phyloP scores from a whole-genome alignment of 2,329 filamentous ascomycete genomes.

The Cytospora paraplurivora region DNA sequence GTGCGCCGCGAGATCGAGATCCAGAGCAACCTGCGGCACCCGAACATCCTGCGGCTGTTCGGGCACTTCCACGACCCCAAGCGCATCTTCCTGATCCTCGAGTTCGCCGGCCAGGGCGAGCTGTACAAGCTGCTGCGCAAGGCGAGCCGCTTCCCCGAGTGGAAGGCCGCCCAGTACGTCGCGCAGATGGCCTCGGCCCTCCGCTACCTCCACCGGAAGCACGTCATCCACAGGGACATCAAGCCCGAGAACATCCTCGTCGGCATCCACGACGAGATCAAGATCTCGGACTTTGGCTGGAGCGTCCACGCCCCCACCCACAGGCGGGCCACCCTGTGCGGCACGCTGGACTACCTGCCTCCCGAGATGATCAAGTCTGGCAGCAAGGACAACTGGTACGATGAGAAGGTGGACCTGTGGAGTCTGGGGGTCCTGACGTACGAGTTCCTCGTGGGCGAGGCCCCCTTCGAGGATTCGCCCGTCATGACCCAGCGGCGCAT shows the following conservation, averaged over 20 bases:
- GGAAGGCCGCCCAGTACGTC: conserved; percentile 84
- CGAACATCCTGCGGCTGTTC: conserved; percentile 81
- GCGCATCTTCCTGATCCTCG: conserved; percentile 83
- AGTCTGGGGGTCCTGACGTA: conserved; percentile 93
- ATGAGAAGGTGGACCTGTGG: conserved; percentile 96
- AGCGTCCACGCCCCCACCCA: conserved; percentile 97
- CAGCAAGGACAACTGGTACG: conserved; percentile 82
- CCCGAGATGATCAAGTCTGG: conserved; percentile 95
- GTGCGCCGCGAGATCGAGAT: conserved; percentile 88
- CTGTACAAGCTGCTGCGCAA: conserved; percentile 83
- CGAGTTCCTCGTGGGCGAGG: conserved; percentile 94
- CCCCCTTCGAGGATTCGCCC: conserved; percentile 93
- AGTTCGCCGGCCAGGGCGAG: conserved; percentile 84
- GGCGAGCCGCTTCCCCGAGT: conserved; percentile 79
- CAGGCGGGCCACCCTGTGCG: conserved; percentile 91
- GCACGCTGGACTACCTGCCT: conserved; percentile 94
- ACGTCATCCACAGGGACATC: conserved; percentile 96
- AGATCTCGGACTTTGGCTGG: conserved; percentile 98
- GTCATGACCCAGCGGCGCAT: conserved; percentile 94
- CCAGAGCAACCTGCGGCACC: conserved; percentile 82
- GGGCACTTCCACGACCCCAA: conserved; percentile 90
- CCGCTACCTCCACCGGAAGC: conserved; percentile 91
- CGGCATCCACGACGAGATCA: conserved; percentile 96
- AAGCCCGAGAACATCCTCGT: conserved; percentile 98
- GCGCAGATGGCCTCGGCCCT: conserved; percentile 90